Base-by-base conservation (phyloP, 2,329 filamentous ascomycete species). In the Ceratocystis destructans region DNA sequence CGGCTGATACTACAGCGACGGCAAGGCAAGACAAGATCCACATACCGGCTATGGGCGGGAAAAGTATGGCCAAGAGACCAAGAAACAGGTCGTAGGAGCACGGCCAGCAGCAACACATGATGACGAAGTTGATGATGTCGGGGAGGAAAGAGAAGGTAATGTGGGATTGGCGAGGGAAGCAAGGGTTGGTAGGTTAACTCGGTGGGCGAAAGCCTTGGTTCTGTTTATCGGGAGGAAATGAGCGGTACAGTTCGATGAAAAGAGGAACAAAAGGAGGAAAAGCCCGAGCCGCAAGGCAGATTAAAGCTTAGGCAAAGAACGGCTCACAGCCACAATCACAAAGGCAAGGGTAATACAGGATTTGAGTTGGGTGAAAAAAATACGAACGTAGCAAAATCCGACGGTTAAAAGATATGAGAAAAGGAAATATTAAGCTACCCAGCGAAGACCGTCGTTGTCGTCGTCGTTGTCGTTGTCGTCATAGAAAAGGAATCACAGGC, bases 31-130 rank as follows among this genome's bases (percentile, higher is more conserved):
- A 20, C 20, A 20, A 20, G 7, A 10, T 53, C 20, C 12, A 77
- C 82, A 73, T 79, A 87, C 84, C 84, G 68, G 85, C 78, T 65
- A 87, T 75, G 68, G 85, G 85, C 44, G 85, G 85, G 73, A 87
- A 87, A 70, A 87, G 76, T 68, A 87, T 77, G 73, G 85, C 85
- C 70, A 87, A 74, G 48, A 87, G 71, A 73, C 80, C 83, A 69
- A 87, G 82, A 73, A 87, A 86, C 71, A 84, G 75, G 73, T 87
- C 84, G 64, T 79, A 72, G 66, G 79, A 77, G 22, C 53, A 57
- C 25, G 12, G 53, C 25, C 10, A 57, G 53, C 28, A 37, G 53
- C 50, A 25, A 74, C 83, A 86, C 83, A 86, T 86, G 62, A 70
- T 73, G 68, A 69, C 64, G 55, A 53, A 15, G 48, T 5, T 15